Evolutionary conservation across 2,329 filamentous ascomycete genomes (phyloP).

Genomic region (Dactylonectria estremocensis): DNA sequence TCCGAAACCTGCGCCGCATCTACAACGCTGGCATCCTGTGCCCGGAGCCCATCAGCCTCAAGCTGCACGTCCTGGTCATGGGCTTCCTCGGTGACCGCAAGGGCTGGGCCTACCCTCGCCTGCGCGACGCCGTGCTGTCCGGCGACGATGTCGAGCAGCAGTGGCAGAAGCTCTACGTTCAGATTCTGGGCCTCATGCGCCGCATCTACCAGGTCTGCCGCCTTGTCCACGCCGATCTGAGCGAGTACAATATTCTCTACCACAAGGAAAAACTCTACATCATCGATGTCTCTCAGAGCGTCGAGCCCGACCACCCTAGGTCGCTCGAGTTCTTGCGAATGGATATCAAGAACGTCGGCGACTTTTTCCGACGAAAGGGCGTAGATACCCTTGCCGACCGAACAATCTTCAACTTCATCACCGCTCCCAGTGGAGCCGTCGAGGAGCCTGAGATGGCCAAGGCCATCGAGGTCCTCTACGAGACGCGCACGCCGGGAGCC

Average conservation of each 20-base stretch:
- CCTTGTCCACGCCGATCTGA: constrained; percentile 95
- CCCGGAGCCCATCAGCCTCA: constrained; percentile 89
- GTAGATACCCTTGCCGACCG: constrained; percentile 87
- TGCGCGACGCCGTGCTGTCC: constrained; percentile 86
- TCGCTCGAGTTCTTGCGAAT: constrained; percentile 95
- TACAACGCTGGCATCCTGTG: constrained; percentile 88
- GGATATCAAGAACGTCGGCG: constrained; percentile 97
- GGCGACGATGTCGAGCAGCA: constrained; percentile 78
- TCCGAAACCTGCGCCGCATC: constrained; percentile 91
- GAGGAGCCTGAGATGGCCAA: constrained; percentile 74
- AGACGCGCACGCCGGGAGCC: constrained; percentile 65
- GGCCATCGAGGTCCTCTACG: constrained; percentile 78
- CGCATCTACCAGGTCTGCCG: constrained; percentile 92
- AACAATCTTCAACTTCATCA: constrained; percentile 88
- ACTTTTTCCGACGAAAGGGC: constrained; percentile 91
- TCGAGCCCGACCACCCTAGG: constrained; percentile 95
- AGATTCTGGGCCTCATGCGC: constrained; percentile 90
- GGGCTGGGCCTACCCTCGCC: constrained; percentile 88
- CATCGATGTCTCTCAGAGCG: constrained; percentile 97
- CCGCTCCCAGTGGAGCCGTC: constrained; percentile 70
- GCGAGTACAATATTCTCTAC: constrained; percentile 98
- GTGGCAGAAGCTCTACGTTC: constrained; percentile 85
- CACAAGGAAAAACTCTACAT: constrained; percentile 87
- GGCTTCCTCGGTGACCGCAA: constrained; percentile 89
- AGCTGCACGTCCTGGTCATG: constrained; percentile 97